Conservation (phyloP, 2,329 filamentous ascomycete genomes). For the Ascocoryne sarcoides region DNA sequence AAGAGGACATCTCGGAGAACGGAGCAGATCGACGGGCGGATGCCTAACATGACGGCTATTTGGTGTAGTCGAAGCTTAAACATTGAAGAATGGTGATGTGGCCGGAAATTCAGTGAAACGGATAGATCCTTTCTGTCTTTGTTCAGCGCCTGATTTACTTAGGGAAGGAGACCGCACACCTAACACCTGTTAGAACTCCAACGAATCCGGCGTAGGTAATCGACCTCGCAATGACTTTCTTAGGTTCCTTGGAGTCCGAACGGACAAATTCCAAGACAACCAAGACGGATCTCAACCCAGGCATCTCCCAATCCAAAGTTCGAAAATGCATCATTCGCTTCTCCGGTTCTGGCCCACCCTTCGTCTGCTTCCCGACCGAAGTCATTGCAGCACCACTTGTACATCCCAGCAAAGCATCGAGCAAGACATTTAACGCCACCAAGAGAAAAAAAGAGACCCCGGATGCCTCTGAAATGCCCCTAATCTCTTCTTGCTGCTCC, state of each 20-base stretch:
- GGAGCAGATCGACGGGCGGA: slow-evolving; percentile 44
- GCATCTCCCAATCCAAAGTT: slow-evolving; percentile 41
- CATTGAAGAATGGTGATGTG: slow-evolving; percentile 36
- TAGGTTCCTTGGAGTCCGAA: slow-evolving; percentile 22
- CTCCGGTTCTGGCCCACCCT: slow-evolving; percentile 3
- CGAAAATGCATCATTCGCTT: slow-evolving; percentile 44
- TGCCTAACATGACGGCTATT: slow-evolving; percentile 43
- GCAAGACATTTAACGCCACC: slow-evolving; percentile 52
- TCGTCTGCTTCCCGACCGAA: slow-evolving; percentile 9
- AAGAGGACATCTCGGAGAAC: slow-evolving; percentile 34
- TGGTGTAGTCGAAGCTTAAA: slow-evolving; percentile 39
- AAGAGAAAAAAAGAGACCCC: slow-evolving; percentile 50
- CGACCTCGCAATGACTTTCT: slow-evolving; percentile 35
- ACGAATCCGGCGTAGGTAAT: slow-evolving; percentile 45
- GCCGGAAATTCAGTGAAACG: slow-evolving; percentile 42
- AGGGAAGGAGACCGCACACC: slow-evolving; percentile 23
- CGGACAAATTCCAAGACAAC: slow-evolving; percentile 32
- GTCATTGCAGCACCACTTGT: slow-evolving; percentile 45
- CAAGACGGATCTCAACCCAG: slow-evolving; percentile 32
- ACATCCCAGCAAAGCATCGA: slow-evolving; percentile 57
- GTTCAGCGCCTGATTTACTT: neutral
- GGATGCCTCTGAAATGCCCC: slow-evolving; percentile 42
- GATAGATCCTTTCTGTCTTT: slow-evolving; percentile 33
- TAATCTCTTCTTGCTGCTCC: slow-evolving; percentile 54
- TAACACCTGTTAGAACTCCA: slow-evolving; percentile 41